Evolutionary conservation across 108 stramenopile species (phyloP).

Genomic region (Skeletonema menzelii): DNA sequence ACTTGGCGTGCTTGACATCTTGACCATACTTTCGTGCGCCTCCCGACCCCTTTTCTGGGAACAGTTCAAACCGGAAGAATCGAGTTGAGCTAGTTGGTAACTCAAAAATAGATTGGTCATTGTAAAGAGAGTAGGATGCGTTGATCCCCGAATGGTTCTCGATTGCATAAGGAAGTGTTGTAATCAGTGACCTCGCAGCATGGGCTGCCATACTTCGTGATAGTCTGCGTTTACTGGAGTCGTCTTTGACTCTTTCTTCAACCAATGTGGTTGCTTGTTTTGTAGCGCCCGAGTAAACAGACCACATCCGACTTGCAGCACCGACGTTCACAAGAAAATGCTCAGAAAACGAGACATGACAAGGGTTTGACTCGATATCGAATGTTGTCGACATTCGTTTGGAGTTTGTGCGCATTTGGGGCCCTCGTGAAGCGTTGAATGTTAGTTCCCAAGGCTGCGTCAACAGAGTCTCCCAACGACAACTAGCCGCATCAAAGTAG

Average conservation of each 20-base stretch:
- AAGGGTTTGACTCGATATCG: slow-evolving; percentile 79
- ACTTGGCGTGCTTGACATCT: slow-evolving; percentile 65
- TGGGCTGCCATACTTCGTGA: slow-evolving; percentile 60
- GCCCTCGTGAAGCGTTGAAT: slow-evolving; percentile 54
- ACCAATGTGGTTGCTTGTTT: slow-evolving; percentile 41
- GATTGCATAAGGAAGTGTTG: slow-evolving; percentile 76
- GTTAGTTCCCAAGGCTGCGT: slow-evolving; percentile 75
- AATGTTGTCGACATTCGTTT: slow-evolving; percentile 62
- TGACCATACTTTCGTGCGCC: slow-evolving; percentile 81
- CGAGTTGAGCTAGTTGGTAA: slow-evolving; percentile 52
- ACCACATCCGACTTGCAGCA: slow-evolving; percentile 81
- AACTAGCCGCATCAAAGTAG: slow-evolving; percentile 72
- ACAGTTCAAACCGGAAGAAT: slow-evolving; percentile 81
- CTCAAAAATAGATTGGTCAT: slow-evolving; percentile 12
- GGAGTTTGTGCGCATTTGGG: slow-evolving; percentile 50
- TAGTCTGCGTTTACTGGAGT: slow-evolving; percentile 10
- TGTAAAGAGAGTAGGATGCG: slow-evolving; percentile 49
- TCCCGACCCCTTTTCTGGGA: slow-evolving; percentile 63
- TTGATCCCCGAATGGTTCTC: slow-evolving; percentile 76
- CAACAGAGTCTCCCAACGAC: slow-evolving; percentile 70
- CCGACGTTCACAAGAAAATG: slow-evolving; percentile 80
- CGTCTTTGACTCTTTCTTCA: slow-evolving; percentile 18
- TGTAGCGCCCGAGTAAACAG: slow-evolving; percentile 64
- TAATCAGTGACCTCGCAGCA: slow-evolving; percentile 73
- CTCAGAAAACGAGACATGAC: slow-evolving; percentile 78